Evolutionary conservation across 2,329 filamentous ascomycete species (phyloP).

Genomic region (Leptographium wingfieldii): DNA sequence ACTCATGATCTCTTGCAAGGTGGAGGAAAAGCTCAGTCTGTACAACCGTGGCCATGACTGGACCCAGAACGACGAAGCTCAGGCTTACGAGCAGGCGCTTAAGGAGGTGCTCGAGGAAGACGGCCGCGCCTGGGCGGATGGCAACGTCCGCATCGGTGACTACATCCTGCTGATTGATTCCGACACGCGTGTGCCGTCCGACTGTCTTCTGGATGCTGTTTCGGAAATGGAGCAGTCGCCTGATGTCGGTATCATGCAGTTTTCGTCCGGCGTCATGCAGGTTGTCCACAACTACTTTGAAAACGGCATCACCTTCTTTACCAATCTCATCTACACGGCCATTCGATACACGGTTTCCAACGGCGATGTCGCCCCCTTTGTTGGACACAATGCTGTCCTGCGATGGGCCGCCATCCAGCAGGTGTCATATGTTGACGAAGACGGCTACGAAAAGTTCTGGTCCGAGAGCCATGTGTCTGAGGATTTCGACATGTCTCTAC

Average conservation of each 20-base stretch:
- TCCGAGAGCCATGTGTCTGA: slow-evolving; percentile 70
- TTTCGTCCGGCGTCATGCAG: slow-evolving; percentile 67
- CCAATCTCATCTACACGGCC: slow-evolving; percentile 62
- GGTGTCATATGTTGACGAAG: slow-evolving; percentile 55
- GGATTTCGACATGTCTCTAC: slow-evolving; percentile 72
- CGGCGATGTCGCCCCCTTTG: slow-evolving; percentile 66
- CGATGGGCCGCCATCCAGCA: slow-evolving; percentile 66
- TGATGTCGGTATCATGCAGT: slow-evolving; percentile 68
- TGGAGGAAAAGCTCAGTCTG: slow-evolving; percentile 53
- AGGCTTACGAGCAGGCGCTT: slow-evolving; percentile 52
- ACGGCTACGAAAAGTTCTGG: slow-evolving; percentile 70
- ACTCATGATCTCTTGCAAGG: slow-evolving; percentile 53
- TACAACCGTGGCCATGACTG: slow-evolving; percentile 47
- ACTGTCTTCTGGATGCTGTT: slow-evolving; percentile 67
- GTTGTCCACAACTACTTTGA: slow-evolving; percentile 63
- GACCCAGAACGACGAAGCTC: slow-evolving; percentile 55
- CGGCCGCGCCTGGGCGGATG: slow-evolving; percentile 66
- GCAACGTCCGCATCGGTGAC: slow-evolving; percentile 75
- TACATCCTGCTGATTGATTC: slow-evolving; percentile 72
- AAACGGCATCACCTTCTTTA: slow-evolving; percentile 59
- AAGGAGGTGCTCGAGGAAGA: slow-evolving; percentile 54
- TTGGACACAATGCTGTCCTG: slow-evolving; percentile 68
- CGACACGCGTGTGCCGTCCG: slow-evolving; percentile 63
- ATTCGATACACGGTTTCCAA: slow-evolving; percentile 68
- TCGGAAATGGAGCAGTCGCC: slow-evolving; percentile 73